These are phyloP conservation scores for Blepharisma undulans DNA, from an alignment of 169 alveolate species.

Conservation along the genomic window DNA sequence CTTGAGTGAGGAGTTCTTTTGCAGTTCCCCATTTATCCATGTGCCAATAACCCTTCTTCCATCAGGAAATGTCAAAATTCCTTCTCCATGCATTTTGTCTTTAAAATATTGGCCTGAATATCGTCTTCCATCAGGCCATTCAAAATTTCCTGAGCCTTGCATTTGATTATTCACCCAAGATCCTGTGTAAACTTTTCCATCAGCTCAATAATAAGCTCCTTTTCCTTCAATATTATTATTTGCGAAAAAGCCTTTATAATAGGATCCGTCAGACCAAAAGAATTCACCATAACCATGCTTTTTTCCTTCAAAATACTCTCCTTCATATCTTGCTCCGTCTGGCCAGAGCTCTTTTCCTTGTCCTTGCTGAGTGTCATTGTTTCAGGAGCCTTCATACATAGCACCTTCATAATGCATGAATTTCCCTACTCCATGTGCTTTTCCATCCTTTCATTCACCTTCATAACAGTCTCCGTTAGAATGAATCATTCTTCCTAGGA, in stretches of 20 bases:
- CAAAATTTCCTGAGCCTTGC: conserved; percentile 55
- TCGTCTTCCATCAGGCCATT: conserved; percentile 70
- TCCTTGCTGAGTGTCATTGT: neutral
- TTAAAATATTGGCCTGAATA: conserved; percentile 63
- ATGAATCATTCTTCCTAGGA: neutral
- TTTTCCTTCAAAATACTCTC: conserved; percentile 83
- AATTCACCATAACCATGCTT: conserved; percentile 84
- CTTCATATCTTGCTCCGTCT: neutral
- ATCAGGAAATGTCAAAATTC: conserved; percentile 71
- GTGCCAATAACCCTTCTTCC: conserved; percentile 74
- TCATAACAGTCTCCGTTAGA: conserved; percentile 19
- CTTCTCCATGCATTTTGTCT: conserved; percentile 68
- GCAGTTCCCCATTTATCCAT: conserved; percentile 71
- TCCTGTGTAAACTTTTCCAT: conserved; percentile 48
- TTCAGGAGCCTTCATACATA: neutral
- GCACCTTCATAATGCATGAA: neutral
- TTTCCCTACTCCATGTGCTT: conserved; percentile 24
- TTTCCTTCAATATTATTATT: conserved; percentile 52
- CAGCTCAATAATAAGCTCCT: conserved; percentile 52
- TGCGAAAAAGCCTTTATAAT: conserved; percentile 79
- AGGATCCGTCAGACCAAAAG: conserved; percentile 77
- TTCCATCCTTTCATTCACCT: neutral
- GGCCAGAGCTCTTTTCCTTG: conserved; percentile 24
- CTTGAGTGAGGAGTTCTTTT: neutral
- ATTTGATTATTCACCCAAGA: conserved; percentile 54